Evolutionary conservation across 495 filamentous ascomycete species (phyloP).

Genomic region (Penicillium coffeae): DNA sequence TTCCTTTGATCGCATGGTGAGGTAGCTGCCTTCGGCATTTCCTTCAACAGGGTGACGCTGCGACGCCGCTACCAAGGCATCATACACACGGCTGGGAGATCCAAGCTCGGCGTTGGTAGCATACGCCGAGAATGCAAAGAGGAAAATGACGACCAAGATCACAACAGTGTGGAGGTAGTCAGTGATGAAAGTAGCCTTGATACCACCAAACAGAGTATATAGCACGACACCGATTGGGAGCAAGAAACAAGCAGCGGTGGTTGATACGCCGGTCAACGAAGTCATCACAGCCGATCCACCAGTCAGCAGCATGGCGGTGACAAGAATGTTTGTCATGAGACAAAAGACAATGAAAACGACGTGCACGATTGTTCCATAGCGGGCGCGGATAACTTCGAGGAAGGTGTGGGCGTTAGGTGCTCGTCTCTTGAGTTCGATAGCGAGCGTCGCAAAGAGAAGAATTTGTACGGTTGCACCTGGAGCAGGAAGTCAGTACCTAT

Average conservation of each 20-base stretch:
- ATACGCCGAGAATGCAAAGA: constrained; percentile 86
- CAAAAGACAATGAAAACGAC: constrained; percentile 77
- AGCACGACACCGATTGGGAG: constrained; percentile 80
- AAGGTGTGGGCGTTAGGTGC: constrained; percentile 87
- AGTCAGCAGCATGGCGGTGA: constrained; percentile 89
- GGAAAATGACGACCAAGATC: constrained; percentile 82
- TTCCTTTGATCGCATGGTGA: constrained; percentile 85
- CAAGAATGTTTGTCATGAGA: constrained; percentile 76
- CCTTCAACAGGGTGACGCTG: constrained; percentile 73
- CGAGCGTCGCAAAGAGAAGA: constrained; percentile 86
- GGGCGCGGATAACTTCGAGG: constrained; percentile 66
- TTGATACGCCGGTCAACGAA: constrained; percentile 80
- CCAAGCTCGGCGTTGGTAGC: constrained; percentile 72
- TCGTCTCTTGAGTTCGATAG: constrained; percentile 87
- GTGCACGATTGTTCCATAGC: constrained; percentile 63
- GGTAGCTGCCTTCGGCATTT: constrained; percentile 79
- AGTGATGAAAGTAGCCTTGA: constrained; percentile 74
- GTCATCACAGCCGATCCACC: constrained; percentile 86
- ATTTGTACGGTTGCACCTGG: constrained; percentile 57
- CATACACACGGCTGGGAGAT: constrained; percentile 76
- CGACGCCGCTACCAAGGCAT: constrained; percentile 69
- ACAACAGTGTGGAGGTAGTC: constrained; percentile 86
- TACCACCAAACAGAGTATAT: constrained; percentile 76
- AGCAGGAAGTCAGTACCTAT: background rate
- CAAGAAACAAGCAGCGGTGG: constrained; percentile 85